Base-by-base conservation (phyloP, 208 protist species). In the Herpetomonas samuelpessoai region DNA sequence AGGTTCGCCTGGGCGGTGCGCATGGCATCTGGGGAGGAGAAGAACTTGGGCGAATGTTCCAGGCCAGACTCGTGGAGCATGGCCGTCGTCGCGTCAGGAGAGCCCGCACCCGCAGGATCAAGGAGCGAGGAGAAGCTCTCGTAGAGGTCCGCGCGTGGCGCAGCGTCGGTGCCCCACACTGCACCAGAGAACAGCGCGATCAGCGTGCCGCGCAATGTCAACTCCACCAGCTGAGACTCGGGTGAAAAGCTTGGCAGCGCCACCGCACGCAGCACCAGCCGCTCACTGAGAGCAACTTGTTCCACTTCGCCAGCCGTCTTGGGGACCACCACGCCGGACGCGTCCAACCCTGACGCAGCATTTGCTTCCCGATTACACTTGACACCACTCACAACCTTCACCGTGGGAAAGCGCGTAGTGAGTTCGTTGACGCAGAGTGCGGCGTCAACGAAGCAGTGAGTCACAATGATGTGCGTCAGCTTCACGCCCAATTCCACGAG, bases 381-480 rank as follows among this genome's bases (percentile, higher is more conserved):
- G 3, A 71, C 28, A 18, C 79, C 76, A 31, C 64, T 76, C 21
- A 71, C 30, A 2, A 89, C 54, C 10, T 46, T 38, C 4, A 50
- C 59, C 1, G 7, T 22, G 16, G 79, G 74, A 52, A 79, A 63
- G 24, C 10, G 26, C 3, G 18, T n/a, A 3, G 57, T 12, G 22
- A 94, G 68, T 30, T 64, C 55, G 3, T 30, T n/a, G 14, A 84
- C 66, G 14, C 81, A 81, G 19, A 81, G 49, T 9, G 63, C 68
- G 35, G 83, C 61, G 55, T 93, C 87, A 1, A 89, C 74, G 59
- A 79, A 88, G 68, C 72, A 84, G 60, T 91, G 83, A 19, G 87
- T 91, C 27, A 91, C 68, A 38, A 91, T 53, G 35, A 91, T 55
- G 24, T 55, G 57, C 4, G 49, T 26, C 16, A 91, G 58, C 9